Evolutionary conservation across 2,329 filamentous ascomycete genomes (phyloP), one percentile per base, ranked within the genome.

Genomic region (Fusarium sp.): DNA sequence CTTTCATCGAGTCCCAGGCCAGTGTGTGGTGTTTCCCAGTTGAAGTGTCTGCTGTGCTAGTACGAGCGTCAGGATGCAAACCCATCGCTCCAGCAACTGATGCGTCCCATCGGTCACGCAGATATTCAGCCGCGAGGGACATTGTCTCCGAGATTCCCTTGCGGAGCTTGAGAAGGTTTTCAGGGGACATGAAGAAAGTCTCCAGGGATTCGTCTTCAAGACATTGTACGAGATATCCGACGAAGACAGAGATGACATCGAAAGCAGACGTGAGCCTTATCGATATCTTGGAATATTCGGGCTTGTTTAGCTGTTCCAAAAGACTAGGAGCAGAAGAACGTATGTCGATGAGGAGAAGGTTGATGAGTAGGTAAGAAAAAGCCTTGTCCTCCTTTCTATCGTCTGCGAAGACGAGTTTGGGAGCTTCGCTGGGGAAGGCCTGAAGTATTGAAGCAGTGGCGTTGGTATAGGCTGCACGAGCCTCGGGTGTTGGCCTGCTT

Each of bases 31-130:
- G 80, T 18, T 78, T 81, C 3, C 86, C 86, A 14, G 80, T 79
- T 16, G 79, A 78, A 3, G 84, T 84, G 41, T 84, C 79, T 16
- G 83, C 78, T 4, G 78, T 79, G 14, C 79, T 80, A 3, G 74
- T 65, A 34, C 88, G 84, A 7, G 88, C 87, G 12, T 86, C 84
- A 2, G 85, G 86, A 72, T 91, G 87, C 9, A 91, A 76, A 4
- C 89, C 89, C 76, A 86, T 84, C 9, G 87, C 86, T 13, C 89
- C 89, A 5, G 88, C 86, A n/a, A 87, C 81, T 3, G 87, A 86
- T 7, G 87, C 88, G 74, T 92, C 90, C 88, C 88, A 92, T n/a
- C 90, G 81, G 74, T 92, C 90, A 42, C 89, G 86, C 3, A 92
- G 82, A 75, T 89, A 90, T 78, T 92, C 90, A 63, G 90, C 84